Conservation (phyloP, 2,329 filamentous ascomycete species). For the Penicillium sp. region DNA sequence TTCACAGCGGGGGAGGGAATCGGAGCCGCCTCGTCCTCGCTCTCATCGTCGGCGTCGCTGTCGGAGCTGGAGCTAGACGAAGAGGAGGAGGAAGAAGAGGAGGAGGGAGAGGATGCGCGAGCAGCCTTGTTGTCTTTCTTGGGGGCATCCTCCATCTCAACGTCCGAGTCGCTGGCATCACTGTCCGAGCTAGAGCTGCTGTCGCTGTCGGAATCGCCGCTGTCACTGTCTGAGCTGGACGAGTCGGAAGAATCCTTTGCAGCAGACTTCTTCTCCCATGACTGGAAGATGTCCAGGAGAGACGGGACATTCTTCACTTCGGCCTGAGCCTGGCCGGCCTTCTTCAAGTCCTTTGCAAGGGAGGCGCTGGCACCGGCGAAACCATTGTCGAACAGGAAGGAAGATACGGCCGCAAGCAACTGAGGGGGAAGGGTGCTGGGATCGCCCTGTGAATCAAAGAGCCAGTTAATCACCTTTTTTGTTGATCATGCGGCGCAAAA, state of each 20-base stretch:
- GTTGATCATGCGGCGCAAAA: background rate
- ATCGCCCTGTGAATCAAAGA: constrained; percentile 21
- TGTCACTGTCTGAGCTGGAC: constrained; percentile 29
- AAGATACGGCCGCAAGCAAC: constrained; percentile 65
- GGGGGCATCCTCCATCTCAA: constrained; percentile 44
- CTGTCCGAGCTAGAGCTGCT: constrained; percentile 31
- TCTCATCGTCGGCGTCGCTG: constrained; percentile 53
- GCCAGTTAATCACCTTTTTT: background rate
- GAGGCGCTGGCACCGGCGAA: constrained; percentile 61
- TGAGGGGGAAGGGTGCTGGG: constrained; percentile 46
- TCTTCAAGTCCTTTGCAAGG: constrained; percentile 60
- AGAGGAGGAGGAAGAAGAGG: constrained; percentile 37
- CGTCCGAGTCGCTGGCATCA: constrained; percentile 40
- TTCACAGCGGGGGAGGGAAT: constrained; percentile 31
- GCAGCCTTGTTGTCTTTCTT: constrained; percentile 30
- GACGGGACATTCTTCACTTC: constrained; percentile 35
- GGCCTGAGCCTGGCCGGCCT: constrained; percentile 22
- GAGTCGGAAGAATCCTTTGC: constrained; percentile 21
- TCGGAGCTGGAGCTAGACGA: constrained; percentile 44
- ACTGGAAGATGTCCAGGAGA: constrained; percentile 32
- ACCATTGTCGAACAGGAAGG: constrained; percentile 65
- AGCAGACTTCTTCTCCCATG: constrained; percentile 15
- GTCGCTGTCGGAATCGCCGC: constrained; percentile 23
- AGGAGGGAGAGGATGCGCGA: constrained; percentile 27
- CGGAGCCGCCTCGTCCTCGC: constrained; percentile 50